Evolutionary conservation across 257 asterid genomes (phyloP).

Genomic region (Solanum verrucosum): DNA sequence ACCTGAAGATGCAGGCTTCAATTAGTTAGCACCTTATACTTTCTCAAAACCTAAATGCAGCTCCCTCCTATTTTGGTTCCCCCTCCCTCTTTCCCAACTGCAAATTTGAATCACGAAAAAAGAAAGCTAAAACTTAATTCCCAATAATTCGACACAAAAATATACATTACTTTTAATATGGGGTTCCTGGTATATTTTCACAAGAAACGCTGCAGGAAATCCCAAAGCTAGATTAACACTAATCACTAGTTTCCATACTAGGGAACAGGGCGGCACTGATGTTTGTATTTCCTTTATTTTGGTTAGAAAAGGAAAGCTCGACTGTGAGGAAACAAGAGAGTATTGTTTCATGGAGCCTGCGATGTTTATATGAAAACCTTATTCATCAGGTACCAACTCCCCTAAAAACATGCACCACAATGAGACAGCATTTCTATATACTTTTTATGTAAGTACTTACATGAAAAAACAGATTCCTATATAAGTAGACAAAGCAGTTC

Average conservation of each 20-base stretch:
- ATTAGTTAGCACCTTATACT: not conserved
- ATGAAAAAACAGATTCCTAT: not conserved
- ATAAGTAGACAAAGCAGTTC: not conserved
- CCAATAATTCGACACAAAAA: not conserved
- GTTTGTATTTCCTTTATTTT: not conserved
- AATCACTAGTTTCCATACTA: not conserved
- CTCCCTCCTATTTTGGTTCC: not conserved
- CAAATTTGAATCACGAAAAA: not conserved
- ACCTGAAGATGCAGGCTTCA: not conserved
- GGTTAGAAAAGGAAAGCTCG: not conserved
- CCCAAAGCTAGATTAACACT: not conserved
- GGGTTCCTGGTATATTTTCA: not conserved
- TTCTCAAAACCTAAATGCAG: not conserved
- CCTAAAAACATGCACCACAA: not conserved
- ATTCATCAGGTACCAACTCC: not conserved
- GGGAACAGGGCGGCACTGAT: not conserved
- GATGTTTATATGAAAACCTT: not conserved
- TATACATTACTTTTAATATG: not conserved
- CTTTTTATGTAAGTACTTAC: not conserved
- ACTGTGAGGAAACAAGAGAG: not conserved
- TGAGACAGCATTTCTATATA: not conserved
- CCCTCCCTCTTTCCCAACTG: not conserved
- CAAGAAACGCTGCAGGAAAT: not conserved
- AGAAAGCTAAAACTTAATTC: not conserved
- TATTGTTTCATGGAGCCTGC: not conserved